These are phyloP conservation scores for Cryptococcus neoformans DNA, from an alignment of 1,284 basidiomycete species.

Conservation along the genomic window DNA sequence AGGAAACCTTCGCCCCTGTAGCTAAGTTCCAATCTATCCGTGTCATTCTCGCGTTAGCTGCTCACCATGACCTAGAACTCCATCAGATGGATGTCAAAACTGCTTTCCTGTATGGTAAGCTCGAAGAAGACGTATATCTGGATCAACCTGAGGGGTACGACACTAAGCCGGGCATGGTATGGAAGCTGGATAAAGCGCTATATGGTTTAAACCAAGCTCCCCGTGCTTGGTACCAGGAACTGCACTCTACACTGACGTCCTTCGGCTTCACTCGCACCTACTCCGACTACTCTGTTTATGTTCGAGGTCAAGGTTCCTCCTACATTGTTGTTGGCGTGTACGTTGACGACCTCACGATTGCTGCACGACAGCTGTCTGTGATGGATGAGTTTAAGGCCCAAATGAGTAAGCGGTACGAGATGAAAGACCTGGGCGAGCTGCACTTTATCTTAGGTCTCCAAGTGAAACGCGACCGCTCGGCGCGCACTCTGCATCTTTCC, in stretches of 20 bases:
- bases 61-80: conserved; percentile 45
- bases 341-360: conserved; percentile 19
- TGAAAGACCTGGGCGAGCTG: conserved; percentile 29
- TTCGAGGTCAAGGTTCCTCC: conserved; percentile 1
- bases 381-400: conserved; percentile 19
- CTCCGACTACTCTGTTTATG: conserved; percentile 49
- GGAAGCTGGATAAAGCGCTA: conserved; percentile 41
- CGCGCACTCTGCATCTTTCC: conserved; percentile 41
- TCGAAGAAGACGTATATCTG: conserved; percentile 51
- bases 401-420: conserved; percentile 15
- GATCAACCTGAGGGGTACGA: conserved; percentile 24
- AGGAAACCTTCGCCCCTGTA: conserved; percentile 52
- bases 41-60: conserved; percentile 48
- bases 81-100: conserved; percentile 54
- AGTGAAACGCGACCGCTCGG: conserved; percentile 49
- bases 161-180: conserved; percentile 3
- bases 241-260: conserved; percentile 38
- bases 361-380: background rate
- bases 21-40: conserved; percentile 48
- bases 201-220: conserved; percentile 52
- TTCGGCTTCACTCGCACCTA: conserved; percentile 32
- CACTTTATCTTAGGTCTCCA: conserved; percentile 45
- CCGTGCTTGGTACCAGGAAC: conserved; percentile 40
- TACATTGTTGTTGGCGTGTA: conserved; percentile 10
- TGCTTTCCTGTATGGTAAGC: conserved; percentile 52